Evolutionary conservation across 164 flowering plant genomes (phyloP), one percentile per base, ranked within the genome.

Genomic region (Aristolochia contorta): DNA sequence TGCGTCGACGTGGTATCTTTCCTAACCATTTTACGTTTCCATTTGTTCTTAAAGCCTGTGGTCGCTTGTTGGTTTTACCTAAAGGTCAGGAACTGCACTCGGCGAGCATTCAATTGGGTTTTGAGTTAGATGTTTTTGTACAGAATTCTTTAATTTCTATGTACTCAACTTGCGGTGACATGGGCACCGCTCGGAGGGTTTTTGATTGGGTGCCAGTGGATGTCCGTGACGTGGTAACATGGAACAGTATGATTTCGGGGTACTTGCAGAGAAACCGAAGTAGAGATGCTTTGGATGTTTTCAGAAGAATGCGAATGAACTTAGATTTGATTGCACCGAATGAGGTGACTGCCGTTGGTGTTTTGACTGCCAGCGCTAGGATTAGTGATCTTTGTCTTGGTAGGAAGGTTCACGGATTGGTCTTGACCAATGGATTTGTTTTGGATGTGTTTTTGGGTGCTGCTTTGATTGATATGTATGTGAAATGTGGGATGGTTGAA

Each of bases 191-290:
- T 16, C 55, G 63, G 4, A 56, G 23, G 50, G 69, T 74, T 12
- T 71, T 71, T 47, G 65, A 74, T 62, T 46, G 54, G 16, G 22
- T 74, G 41, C 71, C 69, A 10, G 50, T 37, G 61, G 57, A 24
- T 43, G 63, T 64, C 43, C 21, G 72, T 20, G 74, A 74, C 47
- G 69, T 69, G 23, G 73, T 69, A 43, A 54, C 78, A 21, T 75
- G 75, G 73, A 72, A 75, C 23, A 69, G 73, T 69, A 54, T 75
- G 66, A 67, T 75, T 18, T 69, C 73, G 19, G 77, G 74, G 23
- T 69, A 64, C 46, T 18, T 73, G 68, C 72, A 65, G 58, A 27
- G 57, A 4, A 58, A 52, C 12, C 46, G 30, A 4, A 58, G 60
- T 51, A 19, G 25, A 20, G 57, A 66, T 20, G 75, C 74, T n/a